Conservation (phyloP, 139 green algal genomes). For the Coccomyxa sp. region DNA sequence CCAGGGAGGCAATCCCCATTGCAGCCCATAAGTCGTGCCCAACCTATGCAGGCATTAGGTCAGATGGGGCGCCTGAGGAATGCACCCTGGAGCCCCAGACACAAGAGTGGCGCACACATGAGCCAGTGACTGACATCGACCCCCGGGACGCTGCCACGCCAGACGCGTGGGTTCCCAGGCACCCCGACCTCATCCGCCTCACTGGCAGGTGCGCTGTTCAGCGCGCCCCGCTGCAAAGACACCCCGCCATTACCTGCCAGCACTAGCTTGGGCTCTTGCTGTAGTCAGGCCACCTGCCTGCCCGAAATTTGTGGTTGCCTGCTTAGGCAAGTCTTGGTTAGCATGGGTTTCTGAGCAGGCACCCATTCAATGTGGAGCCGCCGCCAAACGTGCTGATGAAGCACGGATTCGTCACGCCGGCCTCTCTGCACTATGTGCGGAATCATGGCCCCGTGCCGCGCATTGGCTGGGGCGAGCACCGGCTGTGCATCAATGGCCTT, state of each 20-base stretch:
- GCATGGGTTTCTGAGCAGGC: conserved; percentile 22
- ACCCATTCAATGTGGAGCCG: conserved; percentile 97
- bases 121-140: conserved; percentile 44
- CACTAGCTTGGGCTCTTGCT: background rate
- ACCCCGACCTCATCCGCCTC: conserved; percentile 85
- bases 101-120: conserved; percentile 24
- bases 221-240: background rate
- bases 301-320: background rate
- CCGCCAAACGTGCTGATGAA: conserved; percentile 73
- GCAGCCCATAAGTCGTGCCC: background rate
- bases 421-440: conserved; percentile 73
- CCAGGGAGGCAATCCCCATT: too few species aligned
- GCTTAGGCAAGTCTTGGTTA: background rate
- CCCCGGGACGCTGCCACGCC: conserved; percentile 62
- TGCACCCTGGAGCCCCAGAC: background rate
- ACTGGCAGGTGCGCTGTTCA: conserved; percentile 52
- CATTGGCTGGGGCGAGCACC: conserved; percentile 42
- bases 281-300: too few species aligned
- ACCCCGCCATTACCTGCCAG: background rate
- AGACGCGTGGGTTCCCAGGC: conserved; percentile 78
- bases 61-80: background rate
- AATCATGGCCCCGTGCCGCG: conserved; percentile 87
- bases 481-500: conserved; percentile 72
- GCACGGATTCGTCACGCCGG: conserved; percentile 79
- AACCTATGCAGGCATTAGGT: background rate